Base-by-base conservation (phyloP, 2,329 filamentous ascomycete genomes). In the Daldinia sp. region DNA sequence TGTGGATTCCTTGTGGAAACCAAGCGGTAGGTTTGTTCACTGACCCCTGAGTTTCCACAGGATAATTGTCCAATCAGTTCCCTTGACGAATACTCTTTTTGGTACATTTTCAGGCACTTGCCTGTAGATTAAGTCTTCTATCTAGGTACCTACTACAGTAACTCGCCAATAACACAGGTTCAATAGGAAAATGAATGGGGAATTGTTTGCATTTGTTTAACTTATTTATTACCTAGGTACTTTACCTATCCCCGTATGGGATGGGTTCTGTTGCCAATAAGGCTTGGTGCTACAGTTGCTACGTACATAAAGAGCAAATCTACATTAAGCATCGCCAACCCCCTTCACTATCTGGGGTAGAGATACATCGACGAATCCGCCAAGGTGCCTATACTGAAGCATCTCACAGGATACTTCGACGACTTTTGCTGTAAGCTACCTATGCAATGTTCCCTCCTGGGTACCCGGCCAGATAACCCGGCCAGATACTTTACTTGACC, bases 81-180 rank as follows among this genome's bases (percentile, higher is more conserved):
- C 44, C 44, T 48, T 48, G 44, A 15, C 23, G 6, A 26, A 48
- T 48, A 48, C 44, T 48, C 44, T 48, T 48, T 48, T 28, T 1
- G 44, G 44, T 28, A 46, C 35, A 39, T 39, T 46, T 23, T 41
- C n/a, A 6, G 6, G 5, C 39, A 41, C 6, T 42, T n/a, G 30
- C 30, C 3, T 33, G 30, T 33, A 6, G 30, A 33, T 33, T 33
- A 10, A 33, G 6, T 33, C 30, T 33, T 33, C 6, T 10, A 33
- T 33, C 30, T 33, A 33, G 20, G 20, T 23, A 23, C 20, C 20
- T 23, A 23, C 20, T 23, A 23, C 20, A 23, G 20, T 23, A 23
- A 23, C 20, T 23, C 20, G 20, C 20, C 20, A 23, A 23, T 23
- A 2, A 23, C 20, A 23, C 20, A 23, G 20, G 20, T 23, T 23